Base-by-base conservation (phyloP, 345 rosid genomes). In the Hypericum perforatum region DNA sequence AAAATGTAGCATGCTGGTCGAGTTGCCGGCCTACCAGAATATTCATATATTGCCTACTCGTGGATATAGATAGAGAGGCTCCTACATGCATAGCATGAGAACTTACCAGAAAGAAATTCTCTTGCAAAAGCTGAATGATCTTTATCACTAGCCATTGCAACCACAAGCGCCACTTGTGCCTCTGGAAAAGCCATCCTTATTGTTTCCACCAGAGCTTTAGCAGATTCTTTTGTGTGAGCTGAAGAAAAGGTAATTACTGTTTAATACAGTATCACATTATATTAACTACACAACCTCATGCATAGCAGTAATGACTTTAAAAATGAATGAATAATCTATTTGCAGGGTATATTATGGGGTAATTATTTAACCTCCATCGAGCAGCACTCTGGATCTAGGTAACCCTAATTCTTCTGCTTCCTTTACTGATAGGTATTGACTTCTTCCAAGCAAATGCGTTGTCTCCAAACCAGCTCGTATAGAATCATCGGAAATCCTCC, bases 191-290 rank as follows among this genome's bases (percentile, higher is more conserved):
- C 63, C 69, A 73, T 76, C 44, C 55, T 63, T 63, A 82, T 71
- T 37, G 79, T 78, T 15, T 82, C 78, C 57, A 76, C 61, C 72
- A 91, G 54, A 41, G 94, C 89, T 68, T 70, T 73, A 11, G 94
- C 95, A n/a, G 98, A 87, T 51, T 91, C 98, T 62, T 78, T 87
- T 8, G 95, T 91, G 59, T 87, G 96, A 4, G 98, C 96, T 91
- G 84, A 61, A 54, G 63, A 22, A 22, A 22, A 22, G 4, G 32
- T 22, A 22, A 22, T 22, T 22, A 22, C 32, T 22, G 4, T 22
- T 22, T 22, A 22, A 22, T 22, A 22, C 32, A 22, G 32, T 22
- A 22, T 4, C 32, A 22, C 32, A 22, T 22, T 22, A 22, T 4
- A 22, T 1, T 1, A 22, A 1, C 32, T 22, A 22, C 1, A 22